These are phyloP conservation scores for Cyclotella atomus DNA, from an alignment of 108 stramenopile genomes.

Conservation along the genomic window DNA sequence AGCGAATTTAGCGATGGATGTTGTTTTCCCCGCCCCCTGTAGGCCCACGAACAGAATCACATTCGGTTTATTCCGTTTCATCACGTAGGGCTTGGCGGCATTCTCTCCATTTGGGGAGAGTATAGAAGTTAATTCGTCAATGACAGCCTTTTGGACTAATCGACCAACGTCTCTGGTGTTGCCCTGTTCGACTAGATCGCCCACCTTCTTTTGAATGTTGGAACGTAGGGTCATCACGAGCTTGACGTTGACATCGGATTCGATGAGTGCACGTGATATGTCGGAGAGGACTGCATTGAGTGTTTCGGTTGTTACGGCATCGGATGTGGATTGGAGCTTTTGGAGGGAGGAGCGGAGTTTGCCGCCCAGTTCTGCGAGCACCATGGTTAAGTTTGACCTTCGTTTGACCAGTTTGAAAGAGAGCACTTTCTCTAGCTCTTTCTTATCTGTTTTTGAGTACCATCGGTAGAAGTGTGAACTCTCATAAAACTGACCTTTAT, in stretches of 20 bases:
- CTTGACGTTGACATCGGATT: conserved; percentile 95
- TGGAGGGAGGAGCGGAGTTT: conserved; percentile 91
- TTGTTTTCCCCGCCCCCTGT: conserved; percentile 98
- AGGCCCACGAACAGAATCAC: conserved; percentile 97
- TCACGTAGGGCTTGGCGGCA: conserved; percentile 61
- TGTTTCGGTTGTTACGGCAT: conserved; percentile 67
- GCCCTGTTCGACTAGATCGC: conserved; percentile 40
- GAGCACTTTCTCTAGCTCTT: too few species aligned
- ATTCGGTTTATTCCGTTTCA: conserved; percentile 91
- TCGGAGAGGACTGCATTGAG: conserved; percentile 84
- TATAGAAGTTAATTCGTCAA: conserved; percentile 88
- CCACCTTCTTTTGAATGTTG: conserved; percentile 79
- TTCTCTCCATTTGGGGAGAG: conserved; percentile 56
- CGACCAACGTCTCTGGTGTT: conserved; percentile 42
- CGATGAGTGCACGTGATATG: conserved; percentile 90
- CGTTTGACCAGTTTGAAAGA: too few species aligned
- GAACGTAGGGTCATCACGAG: conserved; percentile 79
- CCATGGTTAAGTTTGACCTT: too few species aligned
- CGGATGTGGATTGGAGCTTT: conserved; percentile 72
- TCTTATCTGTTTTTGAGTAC: too few species aligned
- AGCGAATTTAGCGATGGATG: conserved; percentile 97
- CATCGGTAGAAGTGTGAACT: too few species aligned
- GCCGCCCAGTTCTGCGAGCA: conserved; percentile 93
- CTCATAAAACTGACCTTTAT: too few species aligned
- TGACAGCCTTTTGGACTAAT: conserved; percentile 90